Evolutionary conservation across 139 green algal species (phyloP).

Genomic region (Astrephomene gubernaculifera): DNA sequence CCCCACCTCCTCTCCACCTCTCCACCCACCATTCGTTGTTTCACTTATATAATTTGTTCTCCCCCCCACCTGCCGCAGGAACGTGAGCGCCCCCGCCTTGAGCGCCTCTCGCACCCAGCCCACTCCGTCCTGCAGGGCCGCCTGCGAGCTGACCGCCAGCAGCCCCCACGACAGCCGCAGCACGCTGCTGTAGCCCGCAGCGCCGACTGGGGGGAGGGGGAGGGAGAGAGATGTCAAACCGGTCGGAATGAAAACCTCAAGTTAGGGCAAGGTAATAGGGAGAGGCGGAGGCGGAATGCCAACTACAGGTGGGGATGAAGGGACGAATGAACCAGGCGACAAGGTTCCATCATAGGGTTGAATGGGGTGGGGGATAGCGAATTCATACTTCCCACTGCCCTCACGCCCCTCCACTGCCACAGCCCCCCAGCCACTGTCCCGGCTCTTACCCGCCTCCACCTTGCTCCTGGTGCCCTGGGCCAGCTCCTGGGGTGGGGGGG

Average conservation of each 20-base stretch:
- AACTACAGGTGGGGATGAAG: too few relatives aligned
- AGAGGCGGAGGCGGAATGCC: too few relatives aligned
- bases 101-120: slow-evolving; percentile 12
- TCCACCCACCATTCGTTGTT: too few relatives aligned
- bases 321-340: too few relatives aligned
- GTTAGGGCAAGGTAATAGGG: too few relatives aligned
- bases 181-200: slow-evolving; percentile 32
- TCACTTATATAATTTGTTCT: too few relatives aligned
- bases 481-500: slow-evolving; percentile 19
- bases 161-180: slow-evolving; percentile 70
- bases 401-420: too few relatives aligned
- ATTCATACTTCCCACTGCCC: too few relatives aligned
- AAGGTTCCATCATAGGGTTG: too few relatives aligned
- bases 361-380: too few relatives aligned
- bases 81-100: slow-evolving; percentile 18
- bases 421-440: too few relatives aligned
- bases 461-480: background rate
- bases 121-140: slow-evolving; percentile 18
- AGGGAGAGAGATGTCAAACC: background rate
- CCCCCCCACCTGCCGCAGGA: slow-evolving; percentile 37
- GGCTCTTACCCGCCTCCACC: background rate
- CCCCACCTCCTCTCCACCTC: background rate
- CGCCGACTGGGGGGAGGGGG: background rate
- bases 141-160: slow-evolving; percentile 50
- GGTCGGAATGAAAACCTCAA: too few relatives aligned